Base-by-base conservation (phyloP, 2,329 filamentous ascomycete species). In the Cyanodermella asteris region DNA sequence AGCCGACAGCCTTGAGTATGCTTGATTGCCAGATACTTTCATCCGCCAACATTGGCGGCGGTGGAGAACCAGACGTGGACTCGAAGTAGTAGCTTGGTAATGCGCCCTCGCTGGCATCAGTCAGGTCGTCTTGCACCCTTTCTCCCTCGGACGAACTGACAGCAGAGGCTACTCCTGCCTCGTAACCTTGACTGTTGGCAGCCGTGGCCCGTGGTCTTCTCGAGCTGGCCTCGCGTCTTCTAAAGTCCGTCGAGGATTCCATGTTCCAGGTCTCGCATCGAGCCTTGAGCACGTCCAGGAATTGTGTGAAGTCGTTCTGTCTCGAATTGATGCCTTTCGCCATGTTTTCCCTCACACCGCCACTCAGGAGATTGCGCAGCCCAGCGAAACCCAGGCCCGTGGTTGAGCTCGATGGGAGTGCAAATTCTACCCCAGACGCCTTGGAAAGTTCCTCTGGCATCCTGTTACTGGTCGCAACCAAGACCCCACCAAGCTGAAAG, bases 221-320 rank as follows among this genome's bases (percentile, higher is more conserved):
- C n/a, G n/a, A n/a, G n/a, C n/a, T 47, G 47, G 43, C 48, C 26
- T 72, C 65, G 25, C 59, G 50, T 35, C 65, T 51, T 35, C 76
- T 55, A 56, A 74, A 84, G 40, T 87, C 77, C 28, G 55, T 64
- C 2, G 61, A 61, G 2, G 74, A 70, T 35, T 78, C 72, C 63
- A 84, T 81, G 41, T 82, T 72, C 73, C 74, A 82, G 24, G 82
- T 69, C 37, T 84, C 75, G 40, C 77, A 84, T 27, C 76, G 58
- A 7, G 73, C 71, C 41, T 73, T 75, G 18, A 84, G 43, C 0
- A 84, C 68, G 21, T 81, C 71, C 7, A 84, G 50, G 33, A 87
- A 84, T 3, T 60, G 59, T 3, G 71, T 64, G 51, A 82, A 84
- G 39, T 84, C 76, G 27, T 72, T 73, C 22, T 63, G 61, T n/a